Evolutionary conservation across 345 rosid genomes (phyloP), one percentile per base, ranked within the genome.

Genomic region (Eucalyptus viminalis): DNA sequence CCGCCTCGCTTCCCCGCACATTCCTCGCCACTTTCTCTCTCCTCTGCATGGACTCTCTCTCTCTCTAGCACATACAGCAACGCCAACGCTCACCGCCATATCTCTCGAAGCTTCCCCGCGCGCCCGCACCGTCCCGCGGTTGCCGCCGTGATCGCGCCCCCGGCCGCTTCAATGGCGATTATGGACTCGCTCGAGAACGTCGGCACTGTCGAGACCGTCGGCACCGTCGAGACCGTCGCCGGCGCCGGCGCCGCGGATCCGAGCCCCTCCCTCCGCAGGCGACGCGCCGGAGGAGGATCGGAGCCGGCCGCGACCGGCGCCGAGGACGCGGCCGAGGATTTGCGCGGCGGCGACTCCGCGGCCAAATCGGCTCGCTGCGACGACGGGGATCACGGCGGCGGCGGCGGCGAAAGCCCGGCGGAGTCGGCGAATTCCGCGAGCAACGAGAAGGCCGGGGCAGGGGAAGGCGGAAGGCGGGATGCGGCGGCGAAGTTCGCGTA

Each of bases 401-500:
- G 92, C 58, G 58, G 86, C 69, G 80, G 92, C 47, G 89, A 86
- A 44, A 90, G 86, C 2, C 88, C 87, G 11, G 81, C 67, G 69
- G 92, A 88, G 80, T 90, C 94, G 81, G 90, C 87, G 7, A 89
- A 91, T 93, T 94, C 91, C 11, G 49, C 65, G 40, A 69, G 91
- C 43, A 86, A 80, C 11, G 86, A 47, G 49, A 69, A 86, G 81
- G 53, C 83, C 11, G 89, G 87, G n/a, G 81, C 88, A 24, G 91
- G 86, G n/a, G 95, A 91, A 81, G 90, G 83, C 43, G 89, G 91
- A 37, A 90, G 87, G 16, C 54, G 54, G 86, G 92, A 90, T 86
- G 22, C 86, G 47, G 95, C 91, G 69, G n/a, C 88, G 17, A 94
- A 87, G 92, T 94, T 92, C 91, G 88, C 94, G 47, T 95, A 92